Evolutionary conservation across 805 yeast species (phyloP).

Genomic region (Candida sanyiensis): DNA sequence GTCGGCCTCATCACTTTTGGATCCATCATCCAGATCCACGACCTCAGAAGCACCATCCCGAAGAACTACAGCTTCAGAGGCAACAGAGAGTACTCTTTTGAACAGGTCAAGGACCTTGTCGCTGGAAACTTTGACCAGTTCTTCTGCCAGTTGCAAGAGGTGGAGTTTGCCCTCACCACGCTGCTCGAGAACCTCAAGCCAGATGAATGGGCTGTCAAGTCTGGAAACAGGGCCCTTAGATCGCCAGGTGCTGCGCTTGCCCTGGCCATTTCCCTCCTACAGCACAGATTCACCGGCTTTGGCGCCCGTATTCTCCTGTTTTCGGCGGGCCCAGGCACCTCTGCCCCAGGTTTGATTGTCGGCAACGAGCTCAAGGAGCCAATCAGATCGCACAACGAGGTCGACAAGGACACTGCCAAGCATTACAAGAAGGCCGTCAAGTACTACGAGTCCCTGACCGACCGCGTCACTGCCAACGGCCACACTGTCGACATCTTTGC

Average conservation of each 20-base stretch:
- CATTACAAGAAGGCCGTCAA: slow-evolving; percentile 83
- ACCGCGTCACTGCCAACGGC: slow-evolving; percentile 63
- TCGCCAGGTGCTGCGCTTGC: slow-evolving; percentile 90
- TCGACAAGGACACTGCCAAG: slow-evolving; percentile 84
- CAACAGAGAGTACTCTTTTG: slow-evolving; percentile 65
- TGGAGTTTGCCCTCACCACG: slow-evolving; percentile 78
- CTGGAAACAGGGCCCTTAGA: slow-evolving; percentile 80
- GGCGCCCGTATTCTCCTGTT: slow-evolving; percentile 89
- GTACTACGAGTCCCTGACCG: slow-evolving; percentile 70
- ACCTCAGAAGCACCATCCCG: slow-evolving; percentile 60
- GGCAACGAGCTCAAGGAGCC: slow-evolving; percentile 91
- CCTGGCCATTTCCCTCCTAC: slow-evolving; percentile 76
- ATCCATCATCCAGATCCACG: slow-evolving; percentile 87
- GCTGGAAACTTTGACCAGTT: slow-evolving; percentile 46
- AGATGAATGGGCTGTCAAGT: slow-evolving; percentile 87
- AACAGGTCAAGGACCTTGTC: slow-evolving; percentile 56
- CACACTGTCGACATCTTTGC: slow-evolving; percentile 88
- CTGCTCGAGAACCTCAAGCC: slow-evolving; percentile 70
- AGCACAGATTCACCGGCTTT: slow-evolving; percentile 74
- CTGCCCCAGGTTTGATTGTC: slow-evolving; percentile 91
- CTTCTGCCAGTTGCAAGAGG: slow-evolving; percentile 65
- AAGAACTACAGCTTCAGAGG: slow-evolving; percentile 85
- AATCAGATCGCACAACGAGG: slow-evolving; percentile 93
- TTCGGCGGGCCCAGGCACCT: slow-evolving; percentile 93
- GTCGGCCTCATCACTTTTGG: slow-evolving; percentile 87